Conservation (phyloP, 2,329 filamentous ascomycete genomes). For the Monosporascus cannonballus region DNA sequence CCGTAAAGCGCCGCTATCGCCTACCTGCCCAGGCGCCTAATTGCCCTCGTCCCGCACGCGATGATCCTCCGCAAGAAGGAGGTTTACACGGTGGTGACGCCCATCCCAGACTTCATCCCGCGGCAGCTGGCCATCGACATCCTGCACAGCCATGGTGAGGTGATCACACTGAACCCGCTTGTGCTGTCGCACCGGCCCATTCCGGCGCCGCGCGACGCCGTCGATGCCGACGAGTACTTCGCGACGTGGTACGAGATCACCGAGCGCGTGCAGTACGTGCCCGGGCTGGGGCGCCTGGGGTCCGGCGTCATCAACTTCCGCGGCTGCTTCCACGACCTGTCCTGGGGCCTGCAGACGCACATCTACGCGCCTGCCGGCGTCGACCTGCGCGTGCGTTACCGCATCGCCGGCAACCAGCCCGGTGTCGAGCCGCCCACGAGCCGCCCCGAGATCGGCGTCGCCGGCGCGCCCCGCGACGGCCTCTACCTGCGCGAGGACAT, state of each 20-base stretch:
- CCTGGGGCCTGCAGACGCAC: constrained; percentile 66
- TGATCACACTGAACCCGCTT: constrained; percentile 65
- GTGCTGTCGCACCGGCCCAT: constrained; percentile 59
- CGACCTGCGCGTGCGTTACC: constrained; percentile 63
- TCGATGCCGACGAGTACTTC: constrained; percentile 61
- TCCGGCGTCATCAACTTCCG: constrained; percentile 63
- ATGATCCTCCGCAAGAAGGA: constrained; percentile 57
- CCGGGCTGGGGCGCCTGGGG: constrained; percentile 59
- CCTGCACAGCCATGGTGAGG: constrained; percentile 63
- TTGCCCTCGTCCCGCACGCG: constrained; percentile 3
- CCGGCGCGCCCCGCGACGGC: constrained; percentile 57
- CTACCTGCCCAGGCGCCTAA: not conserved
- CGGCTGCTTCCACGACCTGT: constrained; percentile 66
- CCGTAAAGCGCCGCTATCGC: not conserved
- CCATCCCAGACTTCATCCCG: constrained; percentile 63
- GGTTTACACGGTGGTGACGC: constrained; percentile 62
- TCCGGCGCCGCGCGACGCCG: constrained; percentile 60
- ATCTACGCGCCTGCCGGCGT: constrained; percentile 63
- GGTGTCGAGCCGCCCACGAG: constrained; percentile 56
- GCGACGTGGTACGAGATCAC: constrained; percentile 70
- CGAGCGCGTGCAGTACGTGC: constrained; percentile 62
- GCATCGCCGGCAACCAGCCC: constrained; percentile 62
- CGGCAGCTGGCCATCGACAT: constrained; percentile 68
- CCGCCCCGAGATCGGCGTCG: constrained; percentile 52
- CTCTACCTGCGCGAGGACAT: constrained; percentile 66